These are phyloP conservation scores for Acanthochlamys bracteata DNA, from an alignment of 106 monocot genomes.

Conservation along the genomic window DNA sequence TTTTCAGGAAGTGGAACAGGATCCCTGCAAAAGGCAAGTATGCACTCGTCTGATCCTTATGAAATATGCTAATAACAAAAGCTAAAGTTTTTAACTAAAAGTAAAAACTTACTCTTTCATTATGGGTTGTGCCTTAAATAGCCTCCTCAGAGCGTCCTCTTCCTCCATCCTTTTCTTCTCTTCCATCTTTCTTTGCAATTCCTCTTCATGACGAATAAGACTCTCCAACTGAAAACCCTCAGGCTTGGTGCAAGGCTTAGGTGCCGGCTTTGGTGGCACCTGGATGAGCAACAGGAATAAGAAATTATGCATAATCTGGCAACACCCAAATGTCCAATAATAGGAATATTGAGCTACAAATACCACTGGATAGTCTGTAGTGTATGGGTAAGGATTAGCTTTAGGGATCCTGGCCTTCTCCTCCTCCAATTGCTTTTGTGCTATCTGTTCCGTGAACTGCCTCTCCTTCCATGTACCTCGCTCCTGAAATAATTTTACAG, in stretches of 20 bases:
- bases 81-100: too few relatives aligned
- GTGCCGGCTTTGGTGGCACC: slow-evolving; percentile 91
- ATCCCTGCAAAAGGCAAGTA: slow-evolving; percentile 35
- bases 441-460: slow-evolving; percentile 33
- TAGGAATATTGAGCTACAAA: neutral
- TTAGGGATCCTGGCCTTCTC: slow-evolving; percentile 63
- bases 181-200: slow-evolving; percentile 47
- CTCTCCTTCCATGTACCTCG: slow-evolving; percentile 75
- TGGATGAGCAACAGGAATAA: slow-evolving; percentile 14
- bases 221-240: slow-evolving; percentile 79
- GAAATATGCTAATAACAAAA: too few relatives aligned
- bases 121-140: slow-evolving; percentile 71
- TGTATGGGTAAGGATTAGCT: slow-evolving; percentile 81
- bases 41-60: too few relatives aligned
- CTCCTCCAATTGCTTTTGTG: slow-evolving; percentile 59
- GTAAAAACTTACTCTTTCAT: slow-evolving; percentile 27
- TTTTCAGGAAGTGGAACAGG: slow-evolving; percentile 70
- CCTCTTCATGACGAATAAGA: slow-evolving; percentile 68
- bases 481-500: slow-evolving; percentile 32
- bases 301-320: too few relatives aligned
- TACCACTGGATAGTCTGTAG: slow-evolving; percentile 96
- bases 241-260: slow-evolving; percentile 71
- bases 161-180: slow-evolving; percentile 58
- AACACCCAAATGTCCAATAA: too few relatives aligned
- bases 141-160: slow-evolving; percentile 59